phyloP scores from a whole-genome alignment of 495 filamentous ascomycete species.

The Trichoderma asperelloides region DNA sequence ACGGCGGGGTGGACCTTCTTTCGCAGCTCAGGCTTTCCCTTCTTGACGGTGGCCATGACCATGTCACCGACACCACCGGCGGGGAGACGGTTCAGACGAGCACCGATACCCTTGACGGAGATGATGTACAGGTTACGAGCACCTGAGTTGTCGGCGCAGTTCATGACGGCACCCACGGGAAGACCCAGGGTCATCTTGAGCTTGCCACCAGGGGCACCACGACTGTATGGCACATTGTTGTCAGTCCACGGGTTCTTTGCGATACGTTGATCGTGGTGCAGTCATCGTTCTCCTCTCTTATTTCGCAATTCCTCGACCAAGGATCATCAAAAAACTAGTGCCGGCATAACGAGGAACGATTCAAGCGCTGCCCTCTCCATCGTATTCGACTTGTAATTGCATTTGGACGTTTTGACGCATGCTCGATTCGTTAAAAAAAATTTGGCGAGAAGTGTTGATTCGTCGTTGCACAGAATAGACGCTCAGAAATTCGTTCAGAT shows the following conservation, averaged over 20 bases:
- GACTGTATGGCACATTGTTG: conserved; percentile 36
- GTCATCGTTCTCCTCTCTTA: conserved; percentile 9
- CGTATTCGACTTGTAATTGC: neutral
- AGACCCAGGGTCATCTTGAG: conserved; percentile 99
- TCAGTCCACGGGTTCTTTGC: neutral
- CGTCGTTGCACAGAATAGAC: neutral
- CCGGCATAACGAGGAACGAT: neutral
- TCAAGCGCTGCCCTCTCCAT: neutral
- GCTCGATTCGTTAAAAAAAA: neutral
- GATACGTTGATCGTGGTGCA: neutral
- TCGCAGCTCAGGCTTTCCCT: conserved; percentile 93
- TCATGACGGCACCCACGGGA: conserved; percentile 91
- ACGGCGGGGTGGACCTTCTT: conserved; percentile 99
- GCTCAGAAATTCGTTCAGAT: neutral
- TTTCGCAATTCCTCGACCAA: neutral
- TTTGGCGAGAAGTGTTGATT: neutral
- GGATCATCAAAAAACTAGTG: neutral
- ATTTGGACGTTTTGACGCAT: neutral
- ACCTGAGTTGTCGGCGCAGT: conserved; percentile 97
- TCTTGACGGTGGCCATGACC: conserved; percentile 99
- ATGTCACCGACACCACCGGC: conserved; percentile 98
- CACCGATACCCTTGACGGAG: conserved; percentile 98
- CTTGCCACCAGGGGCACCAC: conserved; percentile 97
- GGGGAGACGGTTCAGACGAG: conserved; percentile 94
- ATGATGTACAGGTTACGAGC: conserved; percentile 99